A percentile compares a stretch with the other conserved stretches of the same genome.
Evolutionary conservation across 106 monocot genomes (phyloP).

Genomic region (Gastrodia elata): DNA sequence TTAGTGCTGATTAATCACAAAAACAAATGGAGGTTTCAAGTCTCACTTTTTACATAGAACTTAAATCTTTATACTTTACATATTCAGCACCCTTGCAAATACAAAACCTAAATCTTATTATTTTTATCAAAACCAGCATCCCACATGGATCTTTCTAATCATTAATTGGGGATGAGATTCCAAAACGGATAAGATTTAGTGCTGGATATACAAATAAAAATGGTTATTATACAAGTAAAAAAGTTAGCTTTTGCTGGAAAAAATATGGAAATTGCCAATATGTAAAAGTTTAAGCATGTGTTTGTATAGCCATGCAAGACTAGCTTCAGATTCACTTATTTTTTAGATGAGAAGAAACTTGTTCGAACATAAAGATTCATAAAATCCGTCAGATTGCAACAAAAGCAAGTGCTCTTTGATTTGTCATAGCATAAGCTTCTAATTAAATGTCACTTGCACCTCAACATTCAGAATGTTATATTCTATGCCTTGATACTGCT

Average conservation of each 20-base stretch:
- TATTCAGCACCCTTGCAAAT: too few relatives aligned
- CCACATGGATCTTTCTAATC: too few relatives aligned
- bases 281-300: too few relatives aligned
- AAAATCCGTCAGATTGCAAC: neutral
- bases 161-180: too few relatives aligned
- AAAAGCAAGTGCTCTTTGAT: neutral
- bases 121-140: too few relatives aligned
- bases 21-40: neutral
- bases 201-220: too few relatives aligned
- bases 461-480: neutral
- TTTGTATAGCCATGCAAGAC: neutral
- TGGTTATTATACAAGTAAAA: too few relatives aligned
- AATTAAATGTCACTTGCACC: neutral
- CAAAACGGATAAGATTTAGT: too few relatives aligned
- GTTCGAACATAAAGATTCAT: neutral
- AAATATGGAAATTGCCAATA: too few relatives aligned
- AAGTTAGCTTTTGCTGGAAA: too few relatives aligned
- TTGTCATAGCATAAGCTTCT: neutral
- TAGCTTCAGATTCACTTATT: neutral
- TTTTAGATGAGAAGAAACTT: neutral
- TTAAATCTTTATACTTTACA: too few relatives aligned
- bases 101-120: too few relatives aligned
- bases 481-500: neutral
- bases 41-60: neutral
- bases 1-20: neutral